phyloP scores from a whole-genome alignment of 2,329 filamentous ascomycete genomes.

The Sclerotiophoma versabilis region DNA sequence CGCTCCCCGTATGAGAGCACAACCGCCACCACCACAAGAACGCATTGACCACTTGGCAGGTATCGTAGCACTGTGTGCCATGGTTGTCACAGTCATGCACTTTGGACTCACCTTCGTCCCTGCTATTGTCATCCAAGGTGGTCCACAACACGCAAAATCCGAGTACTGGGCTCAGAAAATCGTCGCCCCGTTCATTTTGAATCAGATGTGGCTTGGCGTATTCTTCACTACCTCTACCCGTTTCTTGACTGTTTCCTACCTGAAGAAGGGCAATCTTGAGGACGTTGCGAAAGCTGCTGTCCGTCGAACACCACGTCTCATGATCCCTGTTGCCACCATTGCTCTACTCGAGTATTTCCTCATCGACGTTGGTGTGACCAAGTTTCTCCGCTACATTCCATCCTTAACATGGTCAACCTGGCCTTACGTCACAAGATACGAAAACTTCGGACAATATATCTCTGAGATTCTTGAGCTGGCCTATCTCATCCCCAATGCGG shows the following conservation, averaged over 20 bases:
- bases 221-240: constrained; percentile 59
- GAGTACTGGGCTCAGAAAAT: constrained; percentile 54
- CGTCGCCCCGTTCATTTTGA: constrained; percentile 54
- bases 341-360: constrained; percentile 57
- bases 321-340: constrained; percentile 55
- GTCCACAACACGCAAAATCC: constrained; percentile 48
- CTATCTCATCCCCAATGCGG: constrained; percentile 58
- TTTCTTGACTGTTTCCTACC: constrained; percentile 54
- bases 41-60: constrained; percentile 58
- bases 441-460: constrained; percentile 54
- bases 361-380: constrained; percentile 53
- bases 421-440: constrained; percentile 53
- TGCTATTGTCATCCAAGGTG: constrained; percentile 48
- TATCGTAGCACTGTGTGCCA: constrained; percentile 53
- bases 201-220: constrained; percentile 57
- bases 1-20: constrained; percentile 37
- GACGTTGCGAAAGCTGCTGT: constrained; percentile 56
- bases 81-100: constrained; percentile 55
- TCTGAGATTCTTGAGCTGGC: constrained; percentile 55
- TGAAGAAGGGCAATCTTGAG: constrained; percentile 53
- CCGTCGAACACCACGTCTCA: constrained; percentile 54
- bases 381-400: constrained; percentile 55
- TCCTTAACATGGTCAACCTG: constrained; percentile 58
- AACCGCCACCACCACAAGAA: constrained; percentile 33
- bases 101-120: constrained; percentile 55